phyloP scores from a whole-genome alignment of 352 stramenopile species.

The Plasmopara viticola region DNA sequence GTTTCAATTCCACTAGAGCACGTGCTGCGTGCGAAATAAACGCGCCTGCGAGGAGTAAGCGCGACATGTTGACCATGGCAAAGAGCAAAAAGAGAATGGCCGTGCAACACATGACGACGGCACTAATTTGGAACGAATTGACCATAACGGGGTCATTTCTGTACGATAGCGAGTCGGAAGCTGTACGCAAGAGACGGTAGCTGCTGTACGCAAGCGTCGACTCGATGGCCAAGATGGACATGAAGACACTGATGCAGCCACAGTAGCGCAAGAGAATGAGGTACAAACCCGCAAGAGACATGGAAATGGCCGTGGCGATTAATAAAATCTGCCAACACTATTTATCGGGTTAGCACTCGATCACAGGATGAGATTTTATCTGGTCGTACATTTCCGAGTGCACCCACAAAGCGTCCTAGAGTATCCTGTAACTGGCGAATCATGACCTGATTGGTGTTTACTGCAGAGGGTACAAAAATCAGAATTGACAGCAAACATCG shows the following conservation, averaged over 20 bases:
- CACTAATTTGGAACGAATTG: conserved; percentile 56
- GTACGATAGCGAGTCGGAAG: conserved; percentile 43
- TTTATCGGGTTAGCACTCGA: not conserved
- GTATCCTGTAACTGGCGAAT: conserved; percentile 70
- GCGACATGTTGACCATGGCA: conserved; percentile 51
- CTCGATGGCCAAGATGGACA: conserved; percentile 63
- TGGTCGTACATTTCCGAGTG: conserved; percentile 46
- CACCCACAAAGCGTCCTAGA: conserved; percentile 70
- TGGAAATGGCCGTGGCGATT: conserved; percentile 48
- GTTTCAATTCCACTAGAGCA: conserved; percentile 58
- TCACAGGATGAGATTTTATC: not conserved
- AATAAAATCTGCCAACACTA: conserved; percentile 68
- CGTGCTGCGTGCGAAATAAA: conserved; percentile 76
- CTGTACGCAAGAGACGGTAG: conserved; percentile 47
- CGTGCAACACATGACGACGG: conserved; percentile 48
- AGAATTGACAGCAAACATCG: not conserved
- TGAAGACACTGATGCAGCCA: conserved; percentile 60
- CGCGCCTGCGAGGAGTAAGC: conserved; percentile 55
- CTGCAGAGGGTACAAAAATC: conserved; percentile 13
- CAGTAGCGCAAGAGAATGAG: conserved; percentile 64
- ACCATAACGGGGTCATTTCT: conserved; percentile 59
- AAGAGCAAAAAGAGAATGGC: conserved; percentile 66
- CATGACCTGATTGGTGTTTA: conserved; percentile 45
- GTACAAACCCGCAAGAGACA: conserved; percentile 55
- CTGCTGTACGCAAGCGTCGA: conserved; percentile 54